These are phyloP conservation scores for Ogataea hybrid DNA, from an alignment of 1,139 yeast genomes.

Conservation along the genomic window DNA sequence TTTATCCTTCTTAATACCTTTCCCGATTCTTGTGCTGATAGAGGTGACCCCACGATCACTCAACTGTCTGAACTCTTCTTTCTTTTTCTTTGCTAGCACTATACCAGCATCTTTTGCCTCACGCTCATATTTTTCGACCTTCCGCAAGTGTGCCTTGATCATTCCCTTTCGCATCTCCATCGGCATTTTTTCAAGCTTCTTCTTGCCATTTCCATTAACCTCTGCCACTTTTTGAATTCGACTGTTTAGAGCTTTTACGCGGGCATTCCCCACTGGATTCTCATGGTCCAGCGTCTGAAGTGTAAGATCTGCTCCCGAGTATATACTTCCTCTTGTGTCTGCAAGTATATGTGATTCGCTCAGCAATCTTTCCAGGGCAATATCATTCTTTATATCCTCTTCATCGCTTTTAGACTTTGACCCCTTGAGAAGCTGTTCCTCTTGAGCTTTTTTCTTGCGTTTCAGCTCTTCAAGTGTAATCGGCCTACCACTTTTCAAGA, in stretches of 20 bases:
- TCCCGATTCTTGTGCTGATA: conserved; percentile 58
- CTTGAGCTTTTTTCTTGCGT: conserved; percentile 23
- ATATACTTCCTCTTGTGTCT: conserved; percentile 40
- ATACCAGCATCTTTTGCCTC: conserved; percentile 91
- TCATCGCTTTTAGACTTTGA: conserved; percentile 39
- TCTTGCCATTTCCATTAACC: conserved; percentile 43
- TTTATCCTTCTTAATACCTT: conserved; percentile 34
- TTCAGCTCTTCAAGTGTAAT: conserved; percentile 35
- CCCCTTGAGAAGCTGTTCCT: conserved; percentile 25
- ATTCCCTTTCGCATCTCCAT: conserved; percentile 87
- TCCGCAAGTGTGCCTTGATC: conserved; percentile 53
- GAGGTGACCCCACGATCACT: conserved; percentile 54
- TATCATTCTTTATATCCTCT: conserved; percentile 69
- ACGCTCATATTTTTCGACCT: conserved; percentile 57
- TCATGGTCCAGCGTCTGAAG: conserved; percentile 63
- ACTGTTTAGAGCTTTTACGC: conserved; percentile 69
- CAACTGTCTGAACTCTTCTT: conserved; percentile 60
- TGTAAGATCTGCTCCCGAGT: conserved; percentile 77
- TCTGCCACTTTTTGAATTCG: conserved; percentile 60
- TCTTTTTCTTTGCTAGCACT: conserved; percentile 61
- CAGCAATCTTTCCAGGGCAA: conserved; percentile 77
- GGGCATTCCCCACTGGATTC: conserved; percentile 76
- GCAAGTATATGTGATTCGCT: conserved; percentile 84
- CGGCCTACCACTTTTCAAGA: conserved; percentile 41
- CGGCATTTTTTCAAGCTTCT: conserved; percentile 73